These are phyloP conservation scores for Pseudogymnoascus sp. DNA, from an alignment of 2,329 filamentous ascomycete species.

Conservation along the genomic window DNA sequence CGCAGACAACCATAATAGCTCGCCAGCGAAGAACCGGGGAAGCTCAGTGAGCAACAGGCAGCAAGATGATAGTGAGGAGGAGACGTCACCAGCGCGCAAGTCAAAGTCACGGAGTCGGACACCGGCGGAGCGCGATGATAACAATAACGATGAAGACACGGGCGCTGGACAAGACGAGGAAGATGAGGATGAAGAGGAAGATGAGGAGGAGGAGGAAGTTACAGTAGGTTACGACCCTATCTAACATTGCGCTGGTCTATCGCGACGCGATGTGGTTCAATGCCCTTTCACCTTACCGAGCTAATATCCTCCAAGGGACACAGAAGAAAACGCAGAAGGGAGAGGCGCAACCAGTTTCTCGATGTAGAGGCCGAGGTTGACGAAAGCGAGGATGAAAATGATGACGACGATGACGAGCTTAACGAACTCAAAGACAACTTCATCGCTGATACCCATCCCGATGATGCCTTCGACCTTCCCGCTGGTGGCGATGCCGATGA, in stretches of 20 bases:
- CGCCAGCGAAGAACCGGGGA: slow-evolving; percentile 22
- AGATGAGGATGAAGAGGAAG: slow-evolving; percentile 48
- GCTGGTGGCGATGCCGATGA: slow-evolving; percentile 78
- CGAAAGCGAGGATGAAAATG: slow-evolving; percentile 78
- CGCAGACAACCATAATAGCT: slow-evolving; percentile 24
- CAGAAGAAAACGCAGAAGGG: slow-evolving; percentile 69
- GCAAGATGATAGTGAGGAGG: slow-evolving; percentile 38
- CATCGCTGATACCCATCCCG: slow-evolving; percentile 82
- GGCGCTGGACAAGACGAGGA: slow-evolving; percentile 42
- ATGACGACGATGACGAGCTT: slow-evolving; percentile 83
- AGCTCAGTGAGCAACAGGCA: slow-evolving; percentile 24
- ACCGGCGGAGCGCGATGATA: slow-evolving; percentile 28
- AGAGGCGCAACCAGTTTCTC: slow-evolving; percentile 76
- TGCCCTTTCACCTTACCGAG: background rate
- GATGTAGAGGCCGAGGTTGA: slow-evolving; percentile 98
- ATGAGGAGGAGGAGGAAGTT: slow-evolving; percentile 58
- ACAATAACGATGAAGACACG: slow-evolving; percentile 38
- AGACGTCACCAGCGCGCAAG: slow-evolving; percentile 35
- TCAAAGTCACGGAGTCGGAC: slow-evolving; percentile 33
- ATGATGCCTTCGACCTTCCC: slow-evolving; percentile 71
- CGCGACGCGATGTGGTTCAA: slow-evolving; percentile 13
- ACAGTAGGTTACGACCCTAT: slow-evolving; percentile 30
- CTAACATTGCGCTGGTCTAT: slow-evolving; percentile 16
- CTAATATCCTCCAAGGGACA: slow-evolving; percentile 41
- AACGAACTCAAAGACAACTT: slow-evolving; percentile 71